A percentile compares a stretch with the other conserved stretches of the same genome.
Conservation (phyloP, 106 monocot genomes). For the Hemerocallis citrina region DNA sequence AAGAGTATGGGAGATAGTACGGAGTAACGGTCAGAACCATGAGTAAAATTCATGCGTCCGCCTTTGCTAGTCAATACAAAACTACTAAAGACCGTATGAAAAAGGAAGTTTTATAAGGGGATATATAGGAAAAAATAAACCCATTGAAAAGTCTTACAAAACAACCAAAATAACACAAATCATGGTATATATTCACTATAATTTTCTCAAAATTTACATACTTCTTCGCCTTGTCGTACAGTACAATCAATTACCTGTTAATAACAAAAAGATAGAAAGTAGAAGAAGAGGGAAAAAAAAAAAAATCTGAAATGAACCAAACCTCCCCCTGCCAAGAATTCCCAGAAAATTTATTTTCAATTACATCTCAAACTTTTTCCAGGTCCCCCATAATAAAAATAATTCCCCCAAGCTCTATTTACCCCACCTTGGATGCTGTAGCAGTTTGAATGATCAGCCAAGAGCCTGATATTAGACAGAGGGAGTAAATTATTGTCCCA, state of each 20-base stretch:
- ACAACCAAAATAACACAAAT: constrained; percentile 2
- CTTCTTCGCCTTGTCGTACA: not conserved
- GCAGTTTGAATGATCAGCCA: constrained; percentile 48
- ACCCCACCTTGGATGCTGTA: constrained; percentile 35
- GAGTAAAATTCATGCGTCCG: too few relatives aligned
- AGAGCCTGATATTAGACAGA: constrained; percentile 12
- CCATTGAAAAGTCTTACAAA: too few relatives aligned
- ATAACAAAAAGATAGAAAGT: constrained; percentile 9
- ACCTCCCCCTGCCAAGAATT: not conserved
- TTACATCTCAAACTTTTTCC: constrained; percentile 42
- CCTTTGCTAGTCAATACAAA: too few relatives aligned
- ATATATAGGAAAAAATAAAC: too few relatives aligned
- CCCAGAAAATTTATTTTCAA: not conserved
- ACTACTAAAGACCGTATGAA: too few relatives aligned
- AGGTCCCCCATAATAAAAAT: constrained; percentile 67
- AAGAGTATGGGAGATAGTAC: too few relatives aligned
- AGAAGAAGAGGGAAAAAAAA: not conserved
- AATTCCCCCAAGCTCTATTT: constrained; percentile 46
- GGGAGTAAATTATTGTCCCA: constrained; percentile 48
- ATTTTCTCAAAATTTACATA: constrained; percentile 8
- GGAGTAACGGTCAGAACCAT: too few relatives aligned
- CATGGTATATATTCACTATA: constrained; percentile 10
- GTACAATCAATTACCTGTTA: constrained; percentile 1
- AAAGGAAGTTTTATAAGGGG: too few relatives aligned
- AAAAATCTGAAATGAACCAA: not conserved